These are phyloP conservation scores for Vanrija sp. DNA, from an alignment of 1,284 basidiomycete species.

Conservation along the genomic window DNA sequence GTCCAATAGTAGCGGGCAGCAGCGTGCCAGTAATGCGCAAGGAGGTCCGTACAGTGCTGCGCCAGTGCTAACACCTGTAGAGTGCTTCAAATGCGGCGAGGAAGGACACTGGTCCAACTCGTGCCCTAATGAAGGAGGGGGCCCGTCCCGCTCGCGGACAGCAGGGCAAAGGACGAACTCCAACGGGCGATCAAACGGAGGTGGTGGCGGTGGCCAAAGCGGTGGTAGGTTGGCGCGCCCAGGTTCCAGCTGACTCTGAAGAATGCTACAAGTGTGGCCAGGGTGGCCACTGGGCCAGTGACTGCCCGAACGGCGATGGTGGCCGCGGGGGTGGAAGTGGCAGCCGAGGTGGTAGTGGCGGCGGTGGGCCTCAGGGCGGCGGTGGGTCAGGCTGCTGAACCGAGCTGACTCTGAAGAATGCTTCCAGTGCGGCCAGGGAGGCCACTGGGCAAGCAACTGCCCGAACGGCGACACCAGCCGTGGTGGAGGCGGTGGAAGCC, in stretches of 20 bases:
- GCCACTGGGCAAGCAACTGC: too few relatives aligned
- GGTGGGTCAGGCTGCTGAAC: too few relatives aligned
- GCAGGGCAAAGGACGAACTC: background rate
- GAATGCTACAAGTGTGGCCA: slow-evolving; percentile 42
- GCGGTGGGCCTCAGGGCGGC: too few relatives aligned
- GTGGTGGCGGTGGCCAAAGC: too few relatives aligned
- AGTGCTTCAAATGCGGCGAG: slow-evolving; percentile 43
- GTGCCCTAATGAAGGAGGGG: slow-evolving; percentile 26
- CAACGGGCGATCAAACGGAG: too few relatives aligned
- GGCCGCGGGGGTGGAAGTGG: background rate
- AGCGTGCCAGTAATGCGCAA: background rate
- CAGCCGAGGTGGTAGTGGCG: too few relatives aligned
- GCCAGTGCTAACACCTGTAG: slow-evolving; percentile 3
- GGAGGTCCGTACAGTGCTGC: slow-evolving; percentile 1
- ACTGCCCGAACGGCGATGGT: slow-evolving; percentile 27
- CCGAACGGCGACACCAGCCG: background rate
- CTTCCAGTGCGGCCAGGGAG: too few relatives aligned
- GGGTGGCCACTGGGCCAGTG: slow-evolving; percentile 48
- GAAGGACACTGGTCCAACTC: slow-evolving; percentile 48
- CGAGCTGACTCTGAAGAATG: background rate
- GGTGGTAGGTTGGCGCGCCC: too few relatives aligned
- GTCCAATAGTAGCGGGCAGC: background rate
- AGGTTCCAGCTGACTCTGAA: background rate
- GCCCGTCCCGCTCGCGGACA: background rate
- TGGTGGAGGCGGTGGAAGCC: background rate